Conservation (phyloP, 2,329 filamentous ascomycete genomes). For the Microcyclosporella mali region DNA sequence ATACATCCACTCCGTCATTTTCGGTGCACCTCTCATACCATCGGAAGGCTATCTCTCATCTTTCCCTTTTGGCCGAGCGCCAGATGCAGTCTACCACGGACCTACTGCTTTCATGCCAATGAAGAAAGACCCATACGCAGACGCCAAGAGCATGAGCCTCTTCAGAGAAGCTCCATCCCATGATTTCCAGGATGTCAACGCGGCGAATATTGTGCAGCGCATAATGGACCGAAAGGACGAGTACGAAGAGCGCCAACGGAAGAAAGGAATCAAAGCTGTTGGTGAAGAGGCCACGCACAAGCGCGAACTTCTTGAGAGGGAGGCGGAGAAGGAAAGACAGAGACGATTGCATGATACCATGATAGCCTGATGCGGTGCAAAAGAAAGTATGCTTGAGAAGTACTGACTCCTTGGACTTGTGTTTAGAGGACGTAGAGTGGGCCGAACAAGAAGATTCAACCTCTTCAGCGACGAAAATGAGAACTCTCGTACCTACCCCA, state of each 20-base stretch:
- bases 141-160: conserved; percentile 74
- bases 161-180: conserved; percentile 74
- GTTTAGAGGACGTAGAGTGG: background rate
- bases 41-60: conserved; percentile 69
- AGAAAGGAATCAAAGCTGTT: conserved; percentile 80
- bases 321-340: conserved; percentile 3
- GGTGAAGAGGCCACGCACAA: conserved; percentile 53
- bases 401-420: no score
- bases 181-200: conserved; percentile 80
- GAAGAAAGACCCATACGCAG: conserved; percentile 57
- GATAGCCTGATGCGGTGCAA: conserved; percentile 3
- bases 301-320: conserved; percentile 10
- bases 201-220: conserved; percentile 80
- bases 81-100: conserved; percentile 88
- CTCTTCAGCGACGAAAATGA: conserved; percentile 1
- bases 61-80: conserved; percentile 56
- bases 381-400: background rate
- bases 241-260: conserved; percentile 86
- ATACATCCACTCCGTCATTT: conserved; percentile 83
- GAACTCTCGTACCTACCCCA: no score
- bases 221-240: conserved; percentile 81
- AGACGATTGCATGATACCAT: conserved; percentile 1
- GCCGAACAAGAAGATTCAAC: conserved; percentile 8
- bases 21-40: conserved; percentile 83
- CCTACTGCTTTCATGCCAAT: conserved; percentile 79